Percentiles rank a stretch among this genome's conserved stretches.
phyloP scores from a whole-genome alignment of 345 rosid species.

The Isatis tinctoria region DNA sequence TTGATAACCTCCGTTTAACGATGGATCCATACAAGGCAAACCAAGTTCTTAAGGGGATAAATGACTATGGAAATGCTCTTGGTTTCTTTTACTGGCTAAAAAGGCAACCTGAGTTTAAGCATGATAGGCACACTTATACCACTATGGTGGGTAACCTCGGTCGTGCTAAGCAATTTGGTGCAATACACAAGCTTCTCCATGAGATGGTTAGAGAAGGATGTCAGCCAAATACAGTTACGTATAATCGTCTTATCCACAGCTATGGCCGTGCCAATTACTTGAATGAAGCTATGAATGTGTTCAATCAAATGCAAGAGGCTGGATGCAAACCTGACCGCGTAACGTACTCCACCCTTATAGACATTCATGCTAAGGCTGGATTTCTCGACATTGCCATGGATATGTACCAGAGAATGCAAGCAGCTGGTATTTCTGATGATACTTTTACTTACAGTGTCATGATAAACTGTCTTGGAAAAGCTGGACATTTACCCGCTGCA shows the following conservation, averaged over 20 bases:
- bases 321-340: conserved; percentile 90
- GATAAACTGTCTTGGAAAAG: conserved; percentile 96
- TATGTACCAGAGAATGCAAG: conserved; percentile 77
- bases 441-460: conserved; percentile 91
- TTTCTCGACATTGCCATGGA: conserved; percentile 86
- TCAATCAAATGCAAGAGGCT: conserved; percentile 65
- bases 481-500: conserved; percentile 80
- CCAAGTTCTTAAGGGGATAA: conserved; percentile 80
- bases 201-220: conserved; percentile 84
- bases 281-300: conserved; percentile 66
- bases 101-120: conserved; percentile 63
- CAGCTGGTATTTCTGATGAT: conserved; percentile 83
- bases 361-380: conserved; percentile 95
- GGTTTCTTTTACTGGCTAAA: conserved; percentile 86
- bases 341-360: conserved; percentile 87
- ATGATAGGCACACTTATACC: conserved; percentile 89
- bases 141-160: conserved; percentile 96
- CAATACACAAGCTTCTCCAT: conserved; percentile 63
- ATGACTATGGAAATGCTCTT: conserved; percentile 72
- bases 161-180: conserved; percentile 69
- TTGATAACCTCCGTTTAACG: conserved; percentile 41
- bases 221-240: conserved; percentile 84
- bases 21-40: conserved; percentile 87
- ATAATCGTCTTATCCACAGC: conserved; percentile 86
- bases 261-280: conserved; percentile 92